Evolutionary conservation across 2,329 filamentous ascomycete species (phyloP).

Genomic region (Xylaria sp.): DNA sequence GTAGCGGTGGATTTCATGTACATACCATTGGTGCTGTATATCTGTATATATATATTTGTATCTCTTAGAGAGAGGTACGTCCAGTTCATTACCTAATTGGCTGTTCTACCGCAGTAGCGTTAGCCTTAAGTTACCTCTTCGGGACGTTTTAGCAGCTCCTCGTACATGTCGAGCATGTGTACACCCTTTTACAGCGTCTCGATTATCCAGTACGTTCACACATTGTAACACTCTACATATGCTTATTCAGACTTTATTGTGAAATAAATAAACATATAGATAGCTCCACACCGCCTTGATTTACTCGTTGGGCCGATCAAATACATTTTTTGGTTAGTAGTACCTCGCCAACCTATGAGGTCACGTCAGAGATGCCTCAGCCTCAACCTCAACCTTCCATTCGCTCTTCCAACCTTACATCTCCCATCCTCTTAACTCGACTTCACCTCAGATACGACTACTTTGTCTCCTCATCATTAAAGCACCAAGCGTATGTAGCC

Average conservation of each 20-base stretch:
- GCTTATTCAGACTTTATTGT: not conserved
- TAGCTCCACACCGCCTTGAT: not conserved
- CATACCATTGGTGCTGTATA: not conserved
- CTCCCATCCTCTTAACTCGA: not conserved
- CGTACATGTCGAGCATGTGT: conserved; percentile 8
- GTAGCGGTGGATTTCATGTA: not conserved
- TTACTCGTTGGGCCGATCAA: not conserved
- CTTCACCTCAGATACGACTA: not conserved
- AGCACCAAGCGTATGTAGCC: not conserved
- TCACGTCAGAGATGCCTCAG: conserved; percentile 7
- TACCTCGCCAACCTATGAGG: not conserved
- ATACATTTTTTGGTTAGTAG: not conserved
- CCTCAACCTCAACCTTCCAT: conserved; percentile 4
- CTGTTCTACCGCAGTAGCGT: conserved; percentile 6
- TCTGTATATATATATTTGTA: not conserved
- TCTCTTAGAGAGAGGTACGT: not conserved
- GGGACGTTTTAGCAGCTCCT: conserved; percentile 16
- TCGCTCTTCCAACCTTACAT: not conserved
- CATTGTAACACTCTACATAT: conserved; percentile 1
- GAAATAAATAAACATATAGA: not conserved
- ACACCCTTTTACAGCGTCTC: not conserved
- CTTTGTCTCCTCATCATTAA: conserved; percentile 2
- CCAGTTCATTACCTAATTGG: conserved; percentile 7
- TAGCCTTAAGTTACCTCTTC: conserved; percentile 29
- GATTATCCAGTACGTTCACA: not conserved